Percentiles rank a stretch among this genome's conserved stretches.
These are phyloP conservation scores for Pythium phragmiticola DNA, from an alignment of 352 stramenopile species.

Conservation along the genomic window DNA sequence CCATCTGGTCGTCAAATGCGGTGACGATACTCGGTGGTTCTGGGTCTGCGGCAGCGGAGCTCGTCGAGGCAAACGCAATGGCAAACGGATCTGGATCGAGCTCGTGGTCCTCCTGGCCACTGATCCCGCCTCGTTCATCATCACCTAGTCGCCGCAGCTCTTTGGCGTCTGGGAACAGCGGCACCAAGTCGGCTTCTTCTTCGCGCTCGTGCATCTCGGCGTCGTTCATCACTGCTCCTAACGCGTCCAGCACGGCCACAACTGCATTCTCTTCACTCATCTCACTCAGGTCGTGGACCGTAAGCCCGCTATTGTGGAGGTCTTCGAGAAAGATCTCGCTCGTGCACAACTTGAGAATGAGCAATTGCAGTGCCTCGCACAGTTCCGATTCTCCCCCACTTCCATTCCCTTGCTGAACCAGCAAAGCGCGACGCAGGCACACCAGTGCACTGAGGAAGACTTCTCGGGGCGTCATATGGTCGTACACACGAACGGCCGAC, in stretches of 20 bases:
- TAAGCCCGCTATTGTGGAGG: constrained; percentile 45
- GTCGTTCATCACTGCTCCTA: constrained; percentile 66
- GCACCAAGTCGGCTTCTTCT: constrained; percentile 63
- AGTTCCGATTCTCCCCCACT: constrained; percentile 22
- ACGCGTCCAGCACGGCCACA: constrained; percentile 50
- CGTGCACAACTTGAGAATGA: constrained; percentile 70
- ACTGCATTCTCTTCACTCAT: constrained; percentile 59
- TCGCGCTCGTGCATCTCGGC: constrained; percentile 72
- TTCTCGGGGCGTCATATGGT: constrained; percentile 62
- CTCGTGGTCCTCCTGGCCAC: background rate
- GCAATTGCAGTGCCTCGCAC: constrained; percentile 39
- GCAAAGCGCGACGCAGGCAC: constrained; percentile 59
- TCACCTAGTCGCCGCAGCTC: constrained; percentile 39
- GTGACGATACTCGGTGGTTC: background rate
- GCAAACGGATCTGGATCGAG: constrained; percentile 22
- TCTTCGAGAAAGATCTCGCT: constrained; percentile 77
- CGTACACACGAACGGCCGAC: constrained; percentile 65
- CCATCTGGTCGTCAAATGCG: constrained; percentile 38
- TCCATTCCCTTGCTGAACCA: constrained; percentile 43
- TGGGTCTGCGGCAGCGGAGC: constrained; percentile 6
- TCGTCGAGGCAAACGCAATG: constrained; percentile 22
- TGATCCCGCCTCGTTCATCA: background rate
- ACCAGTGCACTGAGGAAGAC: constrained; percentile 79
- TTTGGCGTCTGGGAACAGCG: constrained; percentile 62
- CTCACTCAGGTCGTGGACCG: constrained; percentile 50